Conservation (phyloP, 192 early-diverging fungal species). For the Backusella luteola region DNA sequence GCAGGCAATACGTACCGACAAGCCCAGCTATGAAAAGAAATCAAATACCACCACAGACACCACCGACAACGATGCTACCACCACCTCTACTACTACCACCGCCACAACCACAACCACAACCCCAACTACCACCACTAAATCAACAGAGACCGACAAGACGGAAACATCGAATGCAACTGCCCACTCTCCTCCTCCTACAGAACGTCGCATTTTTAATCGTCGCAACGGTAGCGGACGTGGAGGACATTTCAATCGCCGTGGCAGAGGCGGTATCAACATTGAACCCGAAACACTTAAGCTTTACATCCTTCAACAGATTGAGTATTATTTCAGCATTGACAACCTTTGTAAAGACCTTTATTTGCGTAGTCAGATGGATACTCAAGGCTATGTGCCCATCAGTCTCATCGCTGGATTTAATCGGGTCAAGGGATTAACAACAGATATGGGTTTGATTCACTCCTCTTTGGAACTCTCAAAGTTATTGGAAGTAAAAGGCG, state of each 20-base stretch:
- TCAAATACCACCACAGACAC: conserved; percentile 6
- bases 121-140: neutral
- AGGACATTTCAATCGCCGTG: conserved; percentile 4
- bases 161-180: neutral
- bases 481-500: conserved; percentile 25
- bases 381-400: conserved; percentile 80
- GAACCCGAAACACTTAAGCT: conserved; percentile 49
- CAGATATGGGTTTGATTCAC: conserved; percentile 63
- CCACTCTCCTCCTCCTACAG: neutral
- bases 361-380: conserved; percentile 87
- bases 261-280: conserved; percentile 16
- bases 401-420: conserved; percentile 84
- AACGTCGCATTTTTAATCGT: conserved; percentile 7
- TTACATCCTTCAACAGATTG: conserved; percentile 65
- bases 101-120: neutral
- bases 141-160: neutral
- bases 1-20: neutral
- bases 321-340: conserved; percentile 98
- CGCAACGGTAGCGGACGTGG: conserved; percentile 27
- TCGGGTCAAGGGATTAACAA: conserved; percentile 74
- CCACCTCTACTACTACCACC: neutral
- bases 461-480: conserved; percentile 50
- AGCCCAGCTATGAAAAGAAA: conserved; percentile 7
- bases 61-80: conserved; percentile 2
- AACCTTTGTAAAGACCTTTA: conserved; percentile 96